Percentiles rank a stretch among this genome's conserved stretches.
Conservation (phyloP, 1,139 yeast species). For the Yamadazyma aaseri region DNA sequence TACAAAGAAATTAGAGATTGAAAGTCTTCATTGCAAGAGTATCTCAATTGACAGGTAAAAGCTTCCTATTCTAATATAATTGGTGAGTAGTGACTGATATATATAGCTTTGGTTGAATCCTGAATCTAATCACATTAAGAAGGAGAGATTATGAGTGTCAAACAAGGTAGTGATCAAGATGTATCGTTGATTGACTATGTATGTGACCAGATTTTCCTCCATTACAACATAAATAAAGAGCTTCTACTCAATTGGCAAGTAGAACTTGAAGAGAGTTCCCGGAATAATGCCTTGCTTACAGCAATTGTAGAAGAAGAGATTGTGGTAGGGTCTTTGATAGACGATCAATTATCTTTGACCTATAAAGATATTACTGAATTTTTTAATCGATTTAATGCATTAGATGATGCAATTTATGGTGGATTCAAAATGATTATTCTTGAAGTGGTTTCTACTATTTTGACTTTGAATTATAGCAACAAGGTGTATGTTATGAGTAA, state of each 20-base stretch:
- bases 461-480: constrained; percentile 25
- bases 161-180: constrained; percentile 6
- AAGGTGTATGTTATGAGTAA: constrained; percentile 23
- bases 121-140: not conserved
- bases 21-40: no score
- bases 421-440: constrained; percentile 33
- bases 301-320: constrained; percentile 25
- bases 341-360: constrained; percentile 6
- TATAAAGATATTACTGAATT: constrained; percentile 14
- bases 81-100: no score
- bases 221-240: constrained; percentile 27
- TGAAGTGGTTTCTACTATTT: constrained; percentile 27
- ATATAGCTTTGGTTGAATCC: not conserved
- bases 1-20: no score
- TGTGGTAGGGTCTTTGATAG: constrained; percentile 15
- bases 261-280: constrained; percentile 28
- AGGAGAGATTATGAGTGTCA: not conserved
- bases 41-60: no score
- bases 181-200: constrained; percentile 16
- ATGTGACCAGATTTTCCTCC: constrained; percentile 26
- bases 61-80: no score
- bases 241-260: constrained; percentile 38
- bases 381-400: constrained; percentile 16
- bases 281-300: constrained; percentile 20
- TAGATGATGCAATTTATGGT: constrained; percentile 25